These are phyloP conservation scores for Begonia loranthoides DNA, from an alignment of 306 rosid species.

Conservation along the genomic window DNA sequence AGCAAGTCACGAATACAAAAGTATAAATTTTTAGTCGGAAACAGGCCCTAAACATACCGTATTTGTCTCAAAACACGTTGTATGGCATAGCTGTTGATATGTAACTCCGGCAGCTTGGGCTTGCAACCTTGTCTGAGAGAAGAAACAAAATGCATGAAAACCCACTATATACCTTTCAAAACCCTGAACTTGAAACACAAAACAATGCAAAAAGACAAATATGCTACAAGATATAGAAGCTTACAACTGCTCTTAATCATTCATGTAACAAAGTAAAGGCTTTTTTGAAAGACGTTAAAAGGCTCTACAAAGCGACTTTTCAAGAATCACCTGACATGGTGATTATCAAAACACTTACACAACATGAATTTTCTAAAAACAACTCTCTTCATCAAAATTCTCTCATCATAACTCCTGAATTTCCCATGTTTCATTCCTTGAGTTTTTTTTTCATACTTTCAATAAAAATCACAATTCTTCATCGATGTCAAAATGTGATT, in stretches of 20 bases:
- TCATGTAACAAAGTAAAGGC: not conserved
- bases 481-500: too few relatives aligned
- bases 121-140: constrained; percentile 77
- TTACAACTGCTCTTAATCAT: too few relatives aligned
- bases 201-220: not conserved
- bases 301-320: not conserved
- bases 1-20: too few relatives aligned
- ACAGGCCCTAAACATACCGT: constrained; percentile 17
- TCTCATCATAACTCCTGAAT: too few relatives aligned
- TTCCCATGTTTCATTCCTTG: too few relatives aligned
- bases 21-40: not conserved
- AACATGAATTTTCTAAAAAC: not conserved
- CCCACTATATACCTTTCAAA: not conserved
- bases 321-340: not conserved
- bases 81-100: constrained; percentile 35
- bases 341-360: not conserved
- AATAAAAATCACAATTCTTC: too few relatives aligned
- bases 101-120: constrained; percentile 96
- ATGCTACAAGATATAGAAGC: not conserved
- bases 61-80: constrained; percentile 33
- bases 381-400: too few relatives aligned
- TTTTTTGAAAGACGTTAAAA: not conserved
- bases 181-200: not conserved
- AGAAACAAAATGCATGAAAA: constrained; percentile 1
- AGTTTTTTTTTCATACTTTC: too few relatives aligned